Evolutionary conservation across 2,329 filamentous ascomycete species (phyloP).

Genomic region (Hypoxylon sp.): DNA sequence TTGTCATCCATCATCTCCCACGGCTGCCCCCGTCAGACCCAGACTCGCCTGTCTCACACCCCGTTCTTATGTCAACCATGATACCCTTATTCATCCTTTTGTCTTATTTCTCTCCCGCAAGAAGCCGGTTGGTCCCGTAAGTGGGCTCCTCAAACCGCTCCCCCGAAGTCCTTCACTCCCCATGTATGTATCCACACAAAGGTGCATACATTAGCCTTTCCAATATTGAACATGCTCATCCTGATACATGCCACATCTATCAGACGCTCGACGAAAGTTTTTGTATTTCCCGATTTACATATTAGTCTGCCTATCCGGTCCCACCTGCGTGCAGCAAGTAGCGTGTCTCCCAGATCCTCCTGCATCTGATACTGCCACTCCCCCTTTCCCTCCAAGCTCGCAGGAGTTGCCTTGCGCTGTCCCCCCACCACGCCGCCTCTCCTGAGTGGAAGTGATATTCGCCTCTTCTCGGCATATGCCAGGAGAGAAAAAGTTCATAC

Average conservation of each 20-base stretch:
- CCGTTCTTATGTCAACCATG: constrained; percentile 38
- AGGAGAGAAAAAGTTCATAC: not conserved
- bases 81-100: constrained; percentile 41
- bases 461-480: constrained; percentile 35
- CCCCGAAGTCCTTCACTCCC: constrained; percentile 28
- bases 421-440: constrained; percentile 26
- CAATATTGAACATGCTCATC: constrained; percentile 13
- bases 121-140: constrained; percentile 35
- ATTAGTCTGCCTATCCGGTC: constrained; percentile 11
- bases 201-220: constrained; percentile 8
- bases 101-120: constrained; percentile 28
- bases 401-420: constrained; percentile 9
- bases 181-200: constrained; percentile 22
- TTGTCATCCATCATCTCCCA: constrained; percentile 24
- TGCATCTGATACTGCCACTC: constrained; percentile 41
- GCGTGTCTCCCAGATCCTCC: constrained; percentile 38
- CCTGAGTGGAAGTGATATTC: constrained; percentile 39
- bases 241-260: constrained; percentile 20
- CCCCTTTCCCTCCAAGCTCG: constrained; percentile 18
- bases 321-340: constrained; percentile 30
- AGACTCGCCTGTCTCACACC: constrained; percentile 21
- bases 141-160: constrained; percentile 22
- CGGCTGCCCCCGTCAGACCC: constrained; percentile 25
- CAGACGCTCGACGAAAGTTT: constrained; percentile 21
- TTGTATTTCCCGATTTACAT: constrained; percentile 31